Percentiles rank a stretch among this genome's conserved stretches.
These are phyloP conservation scores for Aciculosporium take DNA, from an alignment of 2,329 filamentous ascomycete genomes.

Conservation along the genomic window DNA sequence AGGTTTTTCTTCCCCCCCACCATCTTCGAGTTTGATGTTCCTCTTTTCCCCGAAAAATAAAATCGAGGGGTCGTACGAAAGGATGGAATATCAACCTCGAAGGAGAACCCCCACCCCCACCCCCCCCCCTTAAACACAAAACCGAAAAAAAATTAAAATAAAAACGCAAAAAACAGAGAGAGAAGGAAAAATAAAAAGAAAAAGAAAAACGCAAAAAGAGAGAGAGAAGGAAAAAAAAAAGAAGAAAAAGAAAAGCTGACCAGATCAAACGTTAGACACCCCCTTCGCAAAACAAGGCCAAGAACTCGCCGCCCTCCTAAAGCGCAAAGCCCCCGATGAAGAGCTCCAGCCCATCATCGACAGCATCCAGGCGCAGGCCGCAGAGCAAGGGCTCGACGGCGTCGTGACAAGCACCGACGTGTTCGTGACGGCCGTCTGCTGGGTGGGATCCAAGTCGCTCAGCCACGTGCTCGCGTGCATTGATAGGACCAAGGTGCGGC, in stretches of 20 bases:
- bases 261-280: slow-evolving; percentile 40
- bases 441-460: slow-evolving; percentile 85
- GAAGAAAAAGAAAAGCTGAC: background rate
- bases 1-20: slow-evolving; percentile 20
- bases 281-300: slow-evolving; percentile 77
- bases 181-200: too few relatives aligned
- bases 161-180: too few relatives aligned
- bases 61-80: too few relatives aligned
- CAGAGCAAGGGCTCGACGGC: slow-evolving; percentile 58
- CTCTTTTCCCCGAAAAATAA: background rate
- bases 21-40: background rate
- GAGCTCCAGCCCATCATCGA: slow-evolving; percentile 74
- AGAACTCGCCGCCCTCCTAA: slow-evolving; percentile 64
- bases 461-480: slow-evolving; percentile 94
- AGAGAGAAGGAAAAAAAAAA: background rate
- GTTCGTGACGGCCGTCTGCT: slow-evolving; percentile 86
- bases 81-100: too few relatives aligned
- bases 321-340: slow-evolving; percentile 71
- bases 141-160: too few relatives aligned
- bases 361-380: slow-evolving; percentile 66
- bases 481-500: slow-evolving; percentile 80
- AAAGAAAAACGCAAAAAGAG: too few relatives aligned
- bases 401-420: slow-evolving; percentile 81
- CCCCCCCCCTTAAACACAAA: too few relatives aligned
- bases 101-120: too few relatives aligned